Conservation (phyloP, 2,329 filamentous ascomycete species). For the Ophiosphaerella narmari region DNA sequence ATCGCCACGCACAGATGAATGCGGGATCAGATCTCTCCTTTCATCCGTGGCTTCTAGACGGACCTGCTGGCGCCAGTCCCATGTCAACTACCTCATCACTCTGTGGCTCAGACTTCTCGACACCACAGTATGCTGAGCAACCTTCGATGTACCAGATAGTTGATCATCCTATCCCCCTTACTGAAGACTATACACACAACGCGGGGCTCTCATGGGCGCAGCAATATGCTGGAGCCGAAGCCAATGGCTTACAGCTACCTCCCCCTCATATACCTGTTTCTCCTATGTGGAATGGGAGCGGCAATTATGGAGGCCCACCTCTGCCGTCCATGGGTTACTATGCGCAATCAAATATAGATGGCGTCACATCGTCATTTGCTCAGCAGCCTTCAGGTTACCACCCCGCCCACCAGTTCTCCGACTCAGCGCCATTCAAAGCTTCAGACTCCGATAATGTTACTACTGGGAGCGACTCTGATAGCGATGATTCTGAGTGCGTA, state of each 20-base stretch:
- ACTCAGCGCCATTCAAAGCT: neutral
- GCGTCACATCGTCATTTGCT: neutral
- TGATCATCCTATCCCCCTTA: conserved; percentile 4
- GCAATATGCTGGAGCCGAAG: neutral
- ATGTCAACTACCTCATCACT: conserved; percentile 16
- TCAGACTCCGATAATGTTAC: neutral
- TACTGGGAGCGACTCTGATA: neutral
- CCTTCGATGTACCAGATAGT: conserved; percentile 2
- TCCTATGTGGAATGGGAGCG: neutral
- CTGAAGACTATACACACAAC: neutral
- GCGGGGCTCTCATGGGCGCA: conserved; percentile 4
- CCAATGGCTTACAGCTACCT: neutral
- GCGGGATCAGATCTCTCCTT: conserved; percentile 10
- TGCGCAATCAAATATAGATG: neutral
- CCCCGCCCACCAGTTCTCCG: neutral
- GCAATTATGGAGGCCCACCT: neutral
- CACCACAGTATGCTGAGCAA: conserved; percentile 13
- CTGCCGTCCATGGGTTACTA: neutral
- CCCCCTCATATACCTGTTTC: neutral
- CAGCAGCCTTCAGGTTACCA: no score
- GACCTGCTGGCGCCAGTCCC: conserved; percentile 11
- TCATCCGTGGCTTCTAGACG: conserved; percentile 18
- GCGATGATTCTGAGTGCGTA: conserved; percentile 1
- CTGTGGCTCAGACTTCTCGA: conserved; percentile 16
- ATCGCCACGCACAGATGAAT: conserved; percentile 1